Conservation (phyloP, 148 eudicot genomes). For the Arbutus unedo region DNA sequence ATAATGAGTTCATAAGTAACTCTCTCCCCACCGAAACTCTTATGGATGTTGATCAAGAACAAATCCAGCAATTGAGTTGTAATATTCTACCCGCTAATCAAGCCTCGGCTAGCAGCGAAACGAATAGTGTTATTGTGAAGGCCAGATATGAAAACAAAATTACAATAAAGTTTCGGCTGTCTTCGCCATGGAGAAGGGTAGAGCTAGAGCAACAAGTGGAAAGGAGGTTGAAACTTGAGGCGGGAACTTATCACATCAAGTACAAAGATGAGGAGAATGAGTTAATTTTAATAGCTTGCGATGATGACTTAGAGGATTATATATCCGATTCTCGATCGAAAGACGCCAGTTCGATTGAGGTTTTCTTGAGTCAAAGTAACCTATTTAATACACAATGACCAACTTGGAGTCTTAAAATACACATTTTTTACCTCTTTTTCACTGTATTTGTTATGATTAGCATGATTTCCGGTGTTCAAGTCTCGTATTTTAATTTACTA, state of each 20-base stretch:
- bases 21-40: not conserved
- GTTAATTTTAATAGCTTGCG: not conserved
- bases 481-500: too few relatives aligned
- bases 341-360: not conserved
- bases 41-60: too few relatives aligned
- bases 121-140: not conserved
- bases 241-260: not conserved
- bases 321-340: not conserved
- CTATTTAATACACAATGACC: not conserved
- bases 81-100: too few relatives aligned
- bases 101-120: too few relatives aligned
- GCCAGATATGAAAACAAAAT: not conserved
- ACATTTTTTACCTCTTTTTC: too few relatives aligned
- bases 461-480: too few relatives aligned
- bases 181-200: not conserved
- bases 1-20: not conserved
- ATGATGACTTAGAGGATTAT: not conserved
- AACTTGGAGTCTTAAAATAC: too few relatives aligned
- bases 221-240: not conserved
- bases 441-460: too few relatives aligned
- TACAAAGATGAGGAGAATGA: not conserved
- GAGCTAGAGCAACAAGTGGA: not conserved
- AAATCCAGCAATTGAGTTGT: too few relatives aligned
- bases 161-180: not conserved
- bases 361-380: not conserved